Evolutionary conservation across 2,329 filamentous ascomycete genomes (phyloP).

Genomic region (Neopestalotiopsis sp.): DNA sequence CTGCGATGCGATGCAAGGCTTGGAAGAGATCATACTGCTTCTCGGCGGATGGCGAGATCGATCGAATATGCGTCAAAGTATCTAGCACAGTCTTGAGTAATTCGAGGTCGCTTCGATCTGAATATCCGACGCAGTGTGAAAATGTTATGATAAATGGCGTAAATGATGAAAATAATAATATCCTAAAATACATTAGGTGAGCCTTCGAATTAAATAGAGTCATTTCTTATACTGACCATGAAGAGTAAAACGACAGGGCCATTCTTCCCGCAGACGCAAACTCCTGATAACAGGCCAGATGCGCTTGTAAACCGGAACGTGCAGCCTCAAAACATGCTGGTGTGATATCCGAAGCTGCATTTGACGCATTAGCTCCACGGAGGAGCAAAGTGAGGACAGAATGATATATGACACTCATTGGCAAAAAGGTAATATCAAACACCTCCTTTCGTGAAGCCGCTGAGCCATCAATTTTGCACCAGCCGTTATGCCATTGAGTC

Average conservation of each 20-base stretch:
- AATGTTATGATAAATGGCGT: conserved; percentile 1
- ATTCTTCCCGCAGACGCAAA: neutral
- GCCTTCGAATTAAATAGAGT: neutral
- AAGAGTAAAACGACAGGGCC: neutral
- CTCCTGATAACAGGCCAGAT: neutral
- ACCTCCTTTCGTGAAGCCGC: neutral
- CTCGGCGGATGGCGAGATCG: neutral
- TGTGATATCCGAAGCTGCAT: neutral
- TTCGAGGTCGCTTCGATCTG: neutral
- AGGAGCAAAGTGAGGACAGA: neutral
- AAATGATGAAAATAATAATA: neutral
- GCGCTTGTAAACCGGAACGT: neutral
- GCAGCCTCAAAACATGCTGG: neutral
- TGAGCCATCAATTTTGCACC: neutral
- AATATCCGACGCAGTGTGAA: neutral
- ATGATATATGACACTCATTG: neutral
- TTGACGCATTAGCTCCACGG: neutral
- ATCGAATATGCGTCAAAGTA: neutral
- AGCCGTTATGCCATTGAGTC: neutral
- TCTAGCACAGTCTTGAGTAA: neutral
- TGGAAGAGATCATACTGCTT: neutral
- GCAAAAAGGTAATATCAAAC: neutral
- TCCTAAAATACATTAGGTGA: neutral
- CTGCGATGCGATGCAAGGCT: neutral
- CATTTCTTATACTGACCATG: neutral